phyloP scores from a whole-genome alignment of 768 basidiomycete species.

The Gelatoporia subvermispora region DNA sequence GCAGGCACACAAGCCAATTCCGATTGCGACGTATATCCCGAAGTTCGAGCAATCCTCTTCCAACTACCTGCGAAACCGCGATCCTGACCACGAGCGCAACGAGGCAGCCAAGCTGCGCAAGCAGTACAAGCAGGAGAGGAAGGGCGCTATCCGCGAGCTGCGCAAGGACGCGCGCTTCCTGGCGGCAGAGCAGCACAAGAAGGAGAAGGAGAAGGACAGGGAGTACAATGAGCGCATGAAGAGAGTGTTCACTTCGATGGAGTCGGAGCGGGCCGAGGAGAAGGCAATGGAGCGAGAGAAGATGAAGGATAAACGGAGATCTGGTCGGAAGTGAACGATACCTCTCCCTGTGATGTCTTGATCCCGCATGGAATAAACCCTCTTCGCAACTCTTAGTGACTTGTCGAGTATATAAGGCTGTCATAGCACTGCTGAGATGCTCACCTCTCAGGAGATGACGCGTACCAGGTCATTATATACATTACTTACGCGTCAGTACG shows the following conservation, averaged over 20 bases:
- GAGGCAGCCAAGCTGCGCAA: constrained; percentile 80
- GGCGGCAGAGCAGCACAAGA: constrained; percentile 80
- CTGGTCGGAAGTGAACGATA: constrained; percentile 59
- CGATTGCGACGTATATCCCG: constrained; percentile 89
- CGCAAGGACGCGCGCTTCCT: constrained; percentile 94
- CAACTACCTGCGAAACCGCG: constrained; percentile 71
- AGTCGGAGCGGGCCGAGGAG: constrained; percentile 90
- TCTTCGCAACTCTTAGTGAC: no score
- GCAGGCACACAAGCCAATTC: constrained; percentile 94
- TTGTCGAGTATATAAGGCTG: no score
- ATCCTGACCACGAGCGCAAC: constrained; percentile 90
- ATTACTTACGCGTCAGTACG: no score
- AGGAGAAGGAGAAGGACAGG: constrained; percentile 80
- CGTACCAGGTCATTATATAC: no score
- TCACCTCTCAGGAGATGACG: no score
- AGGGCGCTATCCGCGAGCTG: constrained; percentile 94
- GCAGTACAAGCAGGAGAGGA: constrained; percentile 91
- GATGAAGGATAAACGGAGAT: constrained; percentile 65
- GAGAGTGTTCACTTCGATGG: constrained; percentile 69
- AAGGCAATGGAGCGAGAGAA: constrained; percentile 89
- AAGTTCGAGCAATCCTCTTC: constrained; percentile 83
- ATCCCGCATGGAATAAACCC: no score
- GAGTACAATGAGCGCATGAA: constrained; percentile 81
- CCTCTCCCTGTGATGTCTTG: no score
- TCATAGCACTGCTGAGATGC: no score